Percentiles rank a stretch among this genome's conserved stretches.
phyloP scores from a whole-genome alignment of 345 rosid genomes.

The Syzygium grande region DNA sequence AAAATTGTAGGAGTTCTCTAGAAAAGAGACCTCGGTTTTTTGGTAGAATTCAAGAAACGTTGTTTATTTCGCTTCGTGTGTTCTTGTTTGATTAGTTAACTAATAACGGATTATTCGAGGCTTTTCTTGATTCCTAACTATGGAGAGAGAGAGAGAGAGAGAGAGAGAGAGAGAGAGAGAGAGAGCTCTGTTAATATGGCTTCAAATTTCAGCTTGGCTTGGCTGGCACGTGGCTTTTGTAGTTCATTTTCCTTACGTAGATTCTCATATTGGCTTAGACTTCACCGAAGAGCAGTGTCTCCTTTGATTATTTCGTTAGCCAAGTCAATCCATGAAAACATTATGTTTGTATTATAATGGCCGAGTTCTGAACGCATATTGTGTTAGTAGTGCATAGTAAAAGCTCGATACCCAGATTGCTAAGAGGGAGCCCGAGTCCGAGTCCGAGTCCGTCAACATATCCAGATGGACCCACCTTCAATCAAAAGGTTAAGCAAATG shows the following conservation, averaged over 20 bases:
- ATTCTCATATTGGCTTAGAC: neutral
- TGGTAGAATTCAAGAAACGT: neutral
- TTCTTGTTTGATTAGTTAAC: neutral
- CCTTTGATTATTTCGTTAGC: neutral
- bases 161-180: too few species aligned
- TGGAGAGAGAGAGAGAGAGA: neutral
- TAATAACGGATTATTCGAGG: neutral
- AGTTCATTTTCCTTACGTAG: neutral
- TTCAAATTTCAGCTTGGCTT: neutral
- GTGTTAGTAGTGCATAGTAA: fast-evolving
- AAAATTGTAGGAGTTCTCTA: neutral
- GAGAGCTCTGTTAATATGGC: neutral
- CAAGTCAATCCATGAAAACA: neutral
- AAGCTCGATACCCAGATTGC: too few species aligned
- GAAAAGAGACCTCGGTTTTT: neutral
- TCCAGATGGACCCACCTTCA: too few species aligned
- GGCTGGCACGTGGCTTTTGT: neutral
- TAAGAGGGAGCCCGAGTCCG: too few species aligned
- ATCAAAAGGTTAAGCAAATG: too few species aligned
- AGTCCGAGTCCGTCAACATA: too few species aligned
- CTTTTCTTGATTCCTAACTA: neutral
- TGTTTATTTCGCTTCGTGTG: neutral
- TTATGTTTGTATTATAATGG: neutral
- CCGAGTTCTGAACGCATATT: neutral
- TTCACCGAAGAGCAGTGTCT: neutral